Conservation (phyloP, 1,139 yeast genomes). For the Nakaseomyces bracarensis region DNA sequence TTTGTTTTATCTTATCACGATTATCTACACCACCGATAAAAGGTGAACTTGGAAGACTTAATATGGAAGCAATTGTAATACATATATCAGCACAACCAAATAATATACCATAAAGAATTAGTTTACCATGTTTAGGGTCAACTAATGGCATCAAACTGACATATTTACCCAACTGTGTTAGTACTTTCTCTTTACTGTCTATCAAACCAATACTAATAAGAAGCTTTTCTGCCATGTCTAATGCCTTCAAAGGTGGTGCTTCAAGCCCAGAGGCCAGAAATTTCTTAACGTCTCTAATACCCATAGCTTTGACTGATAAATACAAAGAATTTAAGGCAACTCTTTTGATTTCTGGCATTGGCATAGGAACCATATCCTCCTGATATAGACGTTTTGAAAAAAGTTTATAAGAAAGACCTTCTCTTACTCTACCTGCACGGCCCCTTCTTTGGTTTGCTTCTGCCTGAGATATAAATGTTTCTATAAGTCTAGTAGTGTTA, state of each 20-base stretch:
- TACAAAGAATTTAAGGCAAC: slow-evolving; percentile 77
- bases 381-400: slow-evolving; percentile 57
- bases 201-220: slow-evolving; percentile 71
- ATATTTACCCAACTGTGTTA: slow-evolving; percentile 77
- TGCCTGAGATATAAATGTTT: slow-evolving; percentile 83
- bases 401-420: slow-evolving; percentile 74
- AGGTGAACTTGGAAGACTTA: slow-evolving; percentile 61
- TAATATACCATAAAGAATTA: slow-evolving; percentile 67
- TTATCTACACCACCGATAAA: slow-evolving; percentile 55
- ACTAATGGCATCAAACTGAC: slow-evolving; percentile 71
- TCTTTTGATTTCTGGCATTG: slow-evolving; percentile 82
- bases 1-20: slow-evolving; percentile 52
- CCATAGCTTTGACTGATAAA: slow-evolving; percentile 82
- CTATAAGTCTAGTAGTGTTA: slow-evolving; percentile 65
- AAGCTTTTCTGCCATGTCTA: slow-evolving; percentile 53
- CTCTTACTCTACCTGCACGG: slow-evolving; percentile 93
- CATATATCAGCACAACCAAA: slow-evolving; percentile 79
- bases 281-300: slow-evolving; percentile 57
- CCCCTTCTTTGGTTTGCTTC: slow-evolving; percentile 93
- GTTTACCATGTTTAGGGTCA: slow-evolving; percentile 77
- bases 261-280: slow-evolving; percentile 74
- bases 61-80: slow-evolving; percentile 64
- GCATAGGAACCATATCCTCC: slow-evolving; percentile 54
- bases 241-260: slow-evolving; percentile 55
- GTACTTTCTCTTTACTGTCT: slow-evolving; percentile 37